Evolutionary conservation across 1,284 basidiomycete genomes (phyloP), one percentile per base, ranked within the genome.

Genomic region (Limonomyces culmigenus): DNA sequence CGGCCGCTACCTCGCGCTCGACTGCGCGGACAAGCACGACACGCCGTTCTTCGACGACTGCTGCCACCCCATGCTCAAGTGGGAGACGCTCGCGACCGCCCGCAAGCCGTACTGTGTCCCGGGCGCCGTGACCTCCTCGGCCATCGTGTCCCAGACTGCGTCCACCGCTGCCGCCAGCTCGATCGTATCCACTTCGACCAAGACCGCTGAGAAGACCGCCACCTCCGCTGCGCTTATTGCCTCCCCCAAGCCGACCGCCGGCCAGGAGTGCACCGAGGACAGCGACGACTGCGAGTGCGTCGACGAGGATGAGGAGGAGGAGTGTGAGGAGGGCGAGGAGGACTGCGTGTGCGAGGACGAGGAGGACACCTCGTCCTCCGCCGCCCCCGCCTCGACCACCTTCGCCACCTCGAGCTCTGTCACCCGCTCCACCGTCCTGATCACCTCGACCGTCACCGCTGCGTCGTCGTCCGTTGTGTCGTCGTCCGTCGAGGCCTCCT

Each of bases 41-140:
- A 69, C 67, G n/a, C 32, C 54, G 16, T 86, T 83, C 63, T 83
- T 77, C 50, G 59, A 70, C 38, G 47, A 52, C 23, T 74, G 70
- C 53, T 75, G 71, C 57, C 63, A 64, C 49, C 71, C 70, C 19
- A 45, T 59, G 40, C 50, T 67, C 43, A 70, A 70, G 45, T 27
- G 60, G 34, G 57, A 76, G 57, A 64, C 56, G 38, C 56, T 72
- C 34, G 23, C 8, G 23, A 56, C 50, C 37, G 53, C 56, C 49
- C 69, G 68, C 41, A 56, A 61, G 17, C 45, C 65, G n/a, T 55
- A 70, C 49, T 83, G 78, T 55, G 53, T 45, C 43, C 62, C 63
- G 8, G 46, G 47, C 14, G 37, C 47, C 33, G 34, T 36, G 25
- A 42, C 46, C 13, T 44, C 50, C 14, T 39, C 52, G 4, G 41